Evolutionary conservation across 305 asterid species (phyloP), one percentile per base, ranked within the genome.

Genomic region (Fraxinus paxiana): DNA sequence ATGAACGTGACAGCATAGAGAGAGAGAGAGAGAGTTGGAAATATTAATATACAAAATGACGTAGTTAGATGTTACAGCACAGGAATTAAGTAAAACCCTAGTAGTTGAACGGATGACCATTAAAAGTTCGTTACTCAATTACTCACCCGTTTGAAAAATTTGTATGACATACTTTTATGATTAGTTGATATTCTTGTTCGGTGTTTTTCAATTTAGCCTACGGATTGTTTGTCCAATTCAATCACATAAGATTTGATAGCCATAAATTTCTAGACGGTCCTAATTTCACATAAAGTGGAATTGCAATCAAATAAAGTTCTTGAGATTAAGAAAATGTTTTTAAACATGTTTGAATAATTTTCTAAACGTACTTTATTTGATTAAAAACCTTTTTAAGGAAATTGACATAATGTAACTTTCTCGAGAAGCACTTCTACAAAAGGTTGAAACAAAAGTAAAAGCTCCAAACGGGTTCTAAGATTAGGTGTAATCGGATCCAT

Each of bases 1-100:
- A 38, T 34, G 48, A 48, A 41, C 79, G 82, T 77, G 87, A 86
- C 82, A 51, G 75, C 79, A 73, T 28, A 71, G 72, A 30, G 37
- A 5, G 7, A 5, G 6, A 34, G 37, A 34, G 37, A 34, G 37
- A 37, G 46, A 38, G 46, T 38, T 2, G 46, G 46, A 38, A 38
- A 38, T 38, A 38, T 7, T 38, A 37, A 37, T 41, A 48, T 48
- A 48, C 7, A 48, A 48, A 48, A 48, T 15, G 20, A 48, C 0
- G 59, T 48, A 48, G 18, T 13, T 15, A 46, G 59, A 15, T 46
- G 59, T 46, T 15, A 48, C 59, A 48, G 7, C 18, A 15, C 20
- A 15, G 59, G 6, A 48, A 6, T 13, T 4, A 48, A 15, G 1
- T 15, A 48, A 15, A 48, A 48, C 59, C 18, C 20, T 15, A 15